Percentiles rank a stretch among this genome's conserved stretches.
These are phyloP conservation scores for Chrysosporium queenslandicum DNA, from an alignment of 2,329 filamentous ascomycete species.

Conservation along the genomic window DNA sequence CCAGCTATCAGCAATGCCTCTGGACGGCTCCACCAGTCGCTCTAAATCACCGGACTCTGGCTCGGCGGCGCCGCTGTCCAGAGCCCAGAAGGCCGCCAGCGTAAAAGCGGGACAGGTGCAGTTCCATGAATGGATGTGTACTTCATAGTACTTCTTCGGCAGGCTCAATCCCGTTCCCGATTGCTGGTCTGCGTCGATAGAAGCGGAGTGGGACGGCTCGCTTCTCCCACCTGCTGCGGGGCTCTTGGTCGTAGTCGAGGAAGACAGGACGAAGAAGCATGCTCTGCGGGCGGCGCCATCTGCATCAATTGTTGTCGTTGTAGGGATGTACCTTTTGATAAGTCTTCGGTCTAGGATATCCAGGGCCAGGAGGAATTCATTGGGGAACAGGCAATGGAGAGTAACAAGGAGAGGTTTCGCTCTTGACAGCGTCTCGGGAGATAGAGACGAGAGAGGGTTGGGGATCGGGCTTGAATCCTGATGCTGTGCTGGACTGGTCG, in stretches of 20 bases:
- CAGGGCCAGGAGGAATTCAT: constrained; percentile 69
- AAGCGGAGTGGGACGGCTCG: too few relatives aligned
- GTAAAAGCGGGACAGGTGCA: constrained; percentile 83
- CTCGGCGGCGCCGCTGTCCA: background rate
- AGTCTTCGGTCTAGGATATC: constrained; percentile 75
- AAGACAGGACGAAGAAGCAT: constrained; percentile 57
- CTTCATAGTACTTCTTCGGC: constrained; percentile 48
- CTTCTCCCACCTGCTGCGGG: background rate
- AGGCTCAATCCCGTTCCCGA: constrained; percentile 2
- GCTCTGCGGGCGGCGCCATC: constrained; percentile 25
- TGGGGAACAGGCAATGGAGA: constrained; percentile 75
- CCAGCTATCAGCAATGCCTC: constrained; percentile 17
- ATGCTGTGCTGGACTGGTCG: background rate
- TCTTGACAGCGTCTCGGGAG: constrained; percentile 17
- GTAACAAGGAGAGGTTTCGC: constrained; percentile 57
- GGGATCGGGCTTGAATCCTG: background rate
- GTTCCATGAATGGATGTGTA: constrained; percentile 68
- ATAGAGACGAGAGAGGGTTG: constrained; percentile 14
- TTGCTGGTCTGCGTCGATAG: too few relatives aligned
- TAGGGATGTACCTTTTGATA: constrained; percentile 39
- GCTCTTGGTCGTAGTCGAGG: constrained; percentile 22
- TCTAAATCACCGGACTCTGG: background rate
- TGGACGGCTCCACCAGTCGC: too few relatives aligned
- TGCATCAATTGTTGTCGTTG: background rate
- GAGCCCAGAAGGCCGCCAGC: constrained; percentile 52